Evolutionary conservation across 176 grass and related monocot species (phyloP), one percentile per base, ranked within the genome.

Genomic region (Poa pratensis): DNA sequence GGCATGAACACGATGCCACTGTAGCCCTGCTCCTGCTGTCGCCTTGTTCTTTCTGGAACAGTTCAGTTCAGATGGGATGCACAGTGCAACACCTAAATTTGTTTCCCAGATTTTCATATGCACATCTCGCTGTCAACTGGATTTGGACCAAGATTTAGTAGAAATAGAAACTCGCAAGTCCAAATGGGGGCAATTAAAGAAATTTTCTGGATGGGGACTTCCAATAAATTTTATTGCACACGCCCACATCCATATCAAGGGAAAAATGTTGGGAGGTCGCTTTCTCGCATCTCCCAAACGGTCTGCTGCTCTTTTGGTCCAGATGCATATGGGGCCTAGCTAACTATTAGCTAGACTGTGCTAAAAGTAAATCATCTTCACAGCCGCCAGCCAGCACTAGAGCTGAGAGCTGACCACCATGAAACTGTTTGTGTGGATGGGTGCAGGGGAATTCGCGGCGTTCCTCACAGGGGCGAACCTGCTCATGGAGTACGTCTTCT

Each of bases 401-500:
- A 35, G 34, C 34, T 7, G n/a, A 5, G 34, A 69, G 66, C 66
- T 69, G 34, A 15, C 5, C 64, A 1, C 12, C 63, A 51, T 24
- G 13, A 4, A 71, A 40, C 17, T 19, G 75, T 45, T 27, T 78
- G 73, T 45, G 35, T 28, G 23, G 0, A 5, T 20, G 7, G 75
- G 14, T 20, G 9, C 81, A 99, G 96, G 96, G 27, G 96, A 99
- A 87, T 91, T 99, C 50, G 94, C 94, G 43, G 96, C 96, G 57
- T 99, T 94, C 90, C 84, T 94, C 82, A 96, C 96, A 12, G 96
- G 96, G 0, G 93, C 96, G 43, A 99, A 96, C 88, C 86, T 99
- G 79, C 84, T 99, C 86, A 96, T 96, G 96, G 93, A 99, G 86
- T 99, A 99, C 85, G 96, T 99, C 30, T 94, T 99, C 91, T 99